Evolutionary conservation across 2,329 filamentous ascomycete genomes (phyloP), one percentile per base, ranked within the genome.

Genomic region (Verticillium isaacii): DNA sequence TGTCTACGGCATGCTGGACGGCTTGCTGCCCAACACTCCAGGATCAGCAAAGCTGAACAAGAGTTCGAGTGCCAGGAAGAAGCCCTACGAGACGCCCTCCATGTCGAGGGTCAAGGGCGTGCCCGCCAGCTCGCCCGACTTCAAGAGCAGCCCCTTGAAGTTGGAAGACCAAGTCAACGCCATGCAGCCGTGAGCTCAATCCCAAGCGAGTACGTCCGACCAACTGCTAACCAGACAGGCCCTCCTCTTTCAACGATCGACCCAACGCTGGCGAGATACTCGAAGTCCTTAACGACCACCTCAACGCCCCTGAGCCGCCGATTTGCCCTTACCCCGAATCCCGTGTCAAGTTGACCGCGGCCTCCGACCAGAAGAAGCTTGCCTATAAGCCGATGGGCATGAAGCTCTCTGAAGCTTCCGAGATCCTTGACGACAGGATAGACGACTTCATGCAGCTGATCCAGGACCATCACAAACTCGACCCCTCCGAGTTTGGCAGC

Each of bases 341-440:
- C 17, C 89, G 95, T 58, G 87, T 98, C 73, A 93, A 91, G 72
- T 82, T 97, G 23, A 93, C 89, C 6, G 91, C 92, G 2, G 91
- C 91, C 63, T 94, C 92, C 1, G 94, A 98, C 72, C 84, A 92
- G 70, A 93, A 93, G 73, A 97, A 97, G 73, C 89, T 97, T 67
- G 87, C 82, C 1, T 99, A 98, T 77, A 95, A 93, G 72, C 91
- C 93, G 2, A 89, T 98, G 82, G 90, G 92, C 2, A 97, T 98
- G 93, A 96, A 97, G 71, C 82, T 95, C 7, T 93, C 92, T 5
- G 93, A 97, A 73, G 88, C 92, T 0, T 96, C 94, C 5, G 93
- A 97, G 74, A 91, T 97, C 55, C 83, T 98, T 8, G 95, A 99
- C 75, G 94, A 98, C 75, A 85, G 93, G 68, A 97, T 99, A 78